Conservation (phyloP, 192 early-diverging fungal species). For the Rhizophagus clarus region DNA sequence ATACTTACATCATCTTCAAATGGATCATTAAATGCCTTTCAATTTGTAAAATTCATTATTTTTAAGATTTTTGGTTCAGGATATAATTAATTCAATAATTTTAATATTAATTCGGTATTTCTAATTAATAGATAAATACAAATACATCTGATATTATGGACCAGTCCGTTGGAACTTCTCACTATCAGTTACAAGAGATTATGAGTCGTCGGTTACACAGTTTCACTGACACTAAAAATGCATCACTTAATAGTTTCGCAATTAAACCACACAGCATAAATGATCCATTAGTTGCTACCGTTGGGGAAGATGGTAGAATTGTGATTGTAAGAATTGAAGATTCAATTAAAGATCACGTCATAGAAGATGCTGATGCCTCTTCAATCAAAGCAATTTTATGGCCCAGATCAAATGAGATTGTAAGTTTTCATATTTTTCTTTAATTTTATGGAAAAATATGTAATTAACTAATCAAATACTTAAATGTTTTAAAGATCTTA, state of each 20-base stretch:
- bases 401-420: conserved; percentile 33
- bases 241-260: conserved; percentile 22
- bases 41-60: background rate
- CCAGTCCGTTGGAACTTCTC: background rate
- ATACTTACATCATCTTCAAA: conserved; percentile 28
- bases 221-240: background rate
- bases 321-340: conserved; percentile 23
- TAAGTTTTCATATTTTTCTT: conserved; percentile 10
- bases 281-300: conserved; percentile 28
- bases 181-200: conserved; percentile 2
- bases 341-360: background rate
- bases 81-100: background rate
- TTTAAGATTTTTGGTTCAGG: background rate
- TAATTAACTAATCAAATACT: background rate
- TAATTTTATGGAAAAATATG: background rate
- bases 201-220: conserved; percentile 3
- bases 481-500: conserved; percentile 22
- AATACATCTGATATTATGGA: background rate
- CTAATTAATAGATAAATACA: background rate
- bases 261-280: conserved; percentile 18
- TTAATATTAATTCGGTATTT: background rate
- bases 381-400: conserved; percentile 25
- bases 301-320: conserved; percentile 34
- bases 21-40: conserved; percentile 24
- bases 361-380: conserved; percentile 18